These are phyloP conservation scores for Cryomyces antarcticus DNA, from an alignment of 495 filamentous ascomycete species.

Conservation along the genomic window DNA sequence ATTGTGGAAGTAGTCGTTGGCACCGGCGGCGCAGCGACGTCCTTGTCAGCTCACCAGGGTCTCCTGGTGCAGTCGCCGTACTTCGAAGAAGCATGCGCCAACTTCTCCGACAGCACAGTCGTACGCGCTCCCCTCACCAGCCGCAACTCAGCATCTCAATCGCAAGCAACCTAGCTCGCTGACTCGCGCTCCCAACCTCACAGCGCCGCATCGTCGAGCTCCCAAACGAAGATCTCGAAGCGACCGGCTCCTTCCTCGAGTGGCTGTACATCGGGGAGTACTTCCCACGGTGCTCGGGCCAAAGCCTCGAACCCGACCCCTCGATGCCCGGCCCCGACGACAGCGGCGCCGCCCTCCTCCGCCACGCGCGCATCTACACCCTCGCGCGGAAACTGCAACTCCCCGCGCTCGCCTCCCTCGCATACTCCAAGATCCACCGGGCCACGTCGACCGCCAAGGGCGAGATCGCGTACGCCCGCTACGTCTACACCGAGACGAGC, in stretches of 20 bases:
- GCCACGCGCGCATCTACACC: slow-evolving; percentile 77
- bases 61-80: slow-evolving; percentile 54
- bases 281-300: slow-evolving; percentile 36
- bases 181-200: neutral
- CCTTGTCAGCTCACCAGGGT: slow-evolving; percentile 59
- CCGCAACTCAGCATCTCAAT: neutral
- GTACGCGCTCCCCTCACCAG: slow-evolving; percentile 7
- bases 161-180: neutral
- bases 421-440: slow-evolving; percentile 74
- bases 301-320: slow-evolving; percentile 35
- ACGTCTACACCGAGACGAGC: slow-evolving; percentile 62
- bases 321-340: slow-evolving; percentile 40
- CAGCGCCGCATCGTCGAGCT: slow-evolving; percentile 49
- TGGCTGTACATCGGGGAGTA: slow-evolving; percentile 88
- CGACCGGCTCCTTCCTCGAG: slow-evolving; percentile 73
- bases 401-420: slow-evolving; percentile 49
- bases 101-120: slow-evolving; percentile 32
- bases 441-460: slow-evolving; percentile 68
- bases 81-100: slow-evolving; percentile 40
- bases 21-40: slow-evolving; percentile 31
- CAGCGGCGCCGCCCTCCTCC: slow-evolving; percentile 55
- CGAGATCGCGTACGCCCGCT: slow-evolving; percentile 76
- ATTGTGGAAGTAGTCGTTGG: slow-evolving; percentile 65
- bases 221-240: slow-evolving; percentile 49
- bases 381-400: slow-evolving; percentile 63